Conservation (phyloP, 352 stramenopile species). For the Globisporangium paroecandrum region DNA sequence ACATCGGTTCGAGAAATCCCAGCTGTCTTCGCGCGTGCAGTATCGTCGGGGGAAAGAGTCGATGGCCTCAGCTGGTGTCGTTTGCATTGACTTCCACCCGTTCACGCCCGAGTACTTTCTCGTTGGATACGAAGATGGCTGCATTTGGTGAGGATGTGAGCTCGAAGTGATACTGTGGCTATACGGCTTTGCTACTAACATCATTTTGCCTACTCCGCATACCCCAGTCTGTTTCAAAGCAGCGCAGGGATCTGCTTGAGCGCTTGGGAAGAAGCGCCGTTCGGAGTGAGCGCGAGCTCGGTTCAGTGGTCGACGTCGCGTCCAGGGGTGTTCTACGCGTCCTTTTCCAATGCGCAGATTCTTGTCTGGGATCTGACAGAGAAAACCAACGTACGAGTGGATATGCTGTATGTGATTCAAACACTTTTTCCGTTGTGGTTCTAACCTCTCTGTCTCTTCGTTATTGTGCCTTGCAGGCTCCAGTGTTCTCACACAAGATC, state of each 20-base stretch:
- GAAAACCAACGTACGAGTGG: constrained; percentile 30
- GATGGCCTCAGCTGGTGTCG: constrained; percentile 23
- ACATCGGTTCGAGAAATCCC: constrained; percentile 19
- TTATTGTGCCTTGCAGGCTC: constrained; percentile 16
- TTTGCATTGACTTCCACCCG: constrained; percentile 53
- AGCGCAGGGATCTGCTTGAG: constrained; percentile 34
- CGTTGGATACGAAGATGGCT: constrained; percentile 57
- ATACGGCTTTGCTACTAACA: not conserved
- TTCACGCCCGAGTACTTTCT: constrained; percentile 53
- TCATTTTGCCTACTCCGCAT: not conserved
- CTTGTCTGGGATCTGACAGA: constrained; percentile 56
- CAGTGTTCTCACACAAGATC: constrained; percentile 33
- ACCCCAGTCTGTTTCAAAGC: constrained; percentile 47
- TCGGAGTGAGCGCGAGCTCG: constrained; percentile 35
- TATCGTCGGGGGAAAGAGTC: not conserved
- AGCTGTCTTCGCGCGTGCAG: not conserved
- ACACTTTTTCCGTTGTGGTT: not conserved
- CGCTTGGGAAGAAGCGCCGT: constrained; percentile 50
- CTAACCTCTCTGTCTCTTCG: not conserved
- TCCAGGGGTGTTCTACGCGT: constrained; percentile 50
- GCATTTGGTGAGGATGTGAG: constrained; percentile 30
- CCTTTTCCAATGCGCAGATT: constrained; percentile 43
- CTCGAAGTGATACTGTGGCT: not conserved
- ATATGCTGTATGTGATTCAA: not conserved
- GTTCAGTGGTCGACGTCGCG: constrained; percentile 54